These are phyloP conservation scores for Neocallimastix lanati DNA, from an alignment of 192 early-diverging fungal species.

Conservation along the genomic window DNA sequence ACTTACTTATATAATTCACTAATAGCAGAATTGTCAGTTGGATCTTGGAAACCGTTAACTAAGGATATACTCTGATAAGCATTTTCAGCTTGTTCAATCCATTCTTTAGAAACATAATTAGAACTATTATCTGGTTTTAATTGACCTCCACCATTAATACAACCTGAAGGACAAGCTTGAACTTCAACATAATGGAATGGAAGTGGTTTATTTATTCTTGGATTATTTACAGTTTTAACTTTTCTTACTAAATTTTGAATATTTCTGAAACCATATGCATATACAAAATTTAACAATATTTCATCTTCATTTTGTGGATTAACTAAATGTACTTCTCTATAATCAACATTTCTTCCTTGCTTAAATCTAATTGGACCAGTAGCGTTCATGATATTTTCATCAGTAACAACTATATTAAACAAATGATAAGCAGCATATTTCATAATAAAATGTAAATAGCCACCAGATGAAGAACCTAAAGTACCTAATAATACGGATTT, in stretches of 20 bases:
- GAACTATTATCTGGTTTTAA: slow-evolving; percentile 31
- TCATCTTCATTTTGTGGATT: slow-evolving; percentile 8
- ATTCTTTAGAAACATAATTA: slow-evolving; percentile 44
- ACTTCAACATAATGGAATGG: slow-evolving; percentile 85
- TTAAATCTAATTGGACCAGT: slow-evolving; percentile 6
- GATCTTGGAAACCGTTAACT: slow-evolving; percentile 14
- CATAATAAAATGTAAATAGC: slow-evolving; percentile 75
- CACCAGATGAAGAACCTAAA: slow-evolving; percentile 74
- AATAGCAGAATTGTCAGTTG: slow-evolving; percentile 46
- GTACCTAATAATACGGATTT: slow-evolving; percentile 30
- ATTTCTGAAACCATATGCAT: slow-evolving; percentile 88
- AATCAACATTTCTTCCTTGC: slow-evolving; percentile 68
- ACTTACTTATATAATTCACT: slow-evolving; percentile 38
- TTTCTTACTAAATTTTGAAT: slow-evolving; percentile 97
- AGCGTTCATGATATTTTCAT: background rate
- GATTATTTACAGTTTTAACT: slow-evolving; percentile 37
- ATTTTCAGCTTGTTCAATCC: slow-evolving; percentile 48
- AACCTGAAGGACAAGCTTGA: slow-evolving; percentile 92
- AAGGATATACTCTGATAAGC: slow-evolving; percentile 34
- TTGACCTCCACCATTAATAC: slow-evolving; percentile 96
- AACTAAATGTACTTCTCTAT: slow-evolving; percentile 43
- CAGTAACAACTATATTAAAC: slow-evolving; percentile 26
- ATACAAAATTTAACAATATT: slow-evolving; percentile 56
- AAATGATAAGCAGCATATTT: slow-evolving; percentile 59
- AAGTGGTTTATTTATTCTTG: slow-evolving; percentile 20